phyloP scores from a whole-genome alignment of 2,329 filamentous ascomycete species.

The Pseudogymnoascus sp. region DNA sequence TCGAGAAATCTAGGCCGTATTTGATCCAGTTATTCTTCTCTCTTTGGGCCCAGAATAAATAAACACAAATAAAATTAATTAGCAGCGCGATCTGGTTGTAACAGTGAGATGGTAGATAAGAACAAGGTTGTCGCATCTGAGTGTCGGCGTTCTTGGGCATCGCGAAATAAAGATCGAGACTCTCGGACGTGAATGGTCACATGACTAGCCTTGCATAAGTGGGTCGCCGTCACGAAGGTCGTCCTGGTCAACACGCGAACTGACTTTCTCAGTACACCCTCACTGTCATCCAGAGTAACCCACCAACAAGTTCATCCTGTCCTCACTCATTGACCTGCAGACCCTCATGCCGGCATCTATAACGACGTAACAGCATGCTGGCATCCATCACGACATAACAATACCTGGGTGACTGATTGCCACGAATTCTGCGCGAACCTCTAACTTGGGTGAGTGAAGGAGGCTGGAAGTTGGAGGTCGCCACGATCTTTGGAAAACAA shows the following conservation, averaged over 20 bases:
- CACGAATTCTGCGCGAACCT: background rate
- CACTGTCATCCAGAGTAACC: background rate
- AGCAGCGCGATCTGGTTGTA: background rate
- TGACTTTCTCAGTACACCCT: background rate
- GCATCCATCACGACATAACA: background rate
- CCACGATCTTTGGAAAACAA: conserved; percentile 7
- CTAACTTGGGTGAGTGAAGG: background rate
- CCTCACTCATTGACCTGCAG: background rate
- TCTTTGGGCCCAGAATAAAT: background rate
- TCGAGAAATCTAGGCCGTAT: background rate
- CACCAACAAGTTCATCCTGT: background rate
- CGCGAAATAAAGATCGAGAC: conserved; percentile 5
- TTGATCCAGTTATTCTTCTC: background rate
- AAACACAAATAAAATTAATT: background rate
- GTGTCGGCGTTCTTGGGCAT: background rate
- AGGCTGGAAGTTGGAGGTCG: background rate
- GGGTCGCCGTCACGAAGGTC: background rate
- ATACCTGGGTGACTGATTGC: background rate
- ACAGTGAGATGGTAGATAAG: background rate
- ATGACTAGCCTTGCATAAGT: conserved; percentile 1
- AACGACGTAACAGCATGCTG: background rate
- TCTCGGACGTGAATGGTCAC: background rate
- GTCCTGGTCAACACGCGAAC: background rate
- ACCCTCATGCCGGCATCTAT: background rate
- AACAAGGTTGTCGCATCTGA: background rate